Percentiles rank a stretch among this genome's conserved stretches.
These are phyloP conservation scores for Artemisia tridentata DNA, from an alignment of 129 eudicot species.

Conservation along the genomic window DNA sequence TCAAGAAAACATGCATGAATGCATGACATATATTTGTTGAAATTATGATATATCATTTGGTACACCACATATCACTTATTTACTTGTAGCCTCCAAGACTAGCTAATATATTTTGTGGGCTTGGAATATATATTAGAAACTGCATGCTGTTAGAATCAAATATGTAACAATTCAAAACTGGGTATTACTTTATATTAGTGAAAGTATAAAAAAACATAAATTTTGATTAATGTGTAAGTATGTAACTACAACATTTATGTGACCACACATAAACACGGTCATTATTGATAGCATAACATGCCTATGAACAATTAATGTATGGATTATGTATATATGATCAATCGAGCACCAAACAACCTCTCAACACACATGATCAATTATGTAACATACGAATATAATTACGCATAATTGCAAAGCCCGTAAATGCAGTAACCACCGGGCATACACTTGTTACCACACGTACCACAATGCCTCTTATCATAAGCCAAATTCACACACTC, in stretches of 20 bases:
- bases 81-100: too few relatives aligned
- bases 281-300: constrained; percentile 19
- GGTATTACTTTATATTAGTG: not conserved
- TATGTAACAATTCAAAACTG: not conserved
- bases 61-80: too few relatives aligned
- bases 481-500: constrained; percentile 54
- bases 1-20: too few relatives aligned
- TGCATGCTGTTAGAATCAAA: not conserved
- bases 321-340: constrained; percentile 15
- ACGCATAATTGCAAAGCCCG: constrained; percentile 68
- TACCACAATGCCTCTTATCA: constrained; percentile 74
- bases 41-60: too few relatives aligned
- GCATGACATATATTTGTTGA: too few relatives aligned
- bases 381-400: constrained; percentile 5
- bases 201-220: not conserved
- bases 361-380: constrained; percentile 15
- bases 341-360: constrained; percentile 25
- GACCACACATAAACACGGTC: constrained; percentile 20
- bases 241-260: constrained; percentile 15
- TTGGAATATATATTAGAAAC: too few relatives aligned
- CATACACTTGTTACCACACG: constrained; percentile 57
- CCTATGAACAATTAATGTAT: constrained; percentile 23
- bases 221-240: constrained; percentile 14
- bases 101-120: too few relatives aligned
- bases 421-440: constrained; percentile 50